phyloP scores from a whole-genome alignment of 164 flowering plant genomes.

The Umbilicus rupestris region DNA sequence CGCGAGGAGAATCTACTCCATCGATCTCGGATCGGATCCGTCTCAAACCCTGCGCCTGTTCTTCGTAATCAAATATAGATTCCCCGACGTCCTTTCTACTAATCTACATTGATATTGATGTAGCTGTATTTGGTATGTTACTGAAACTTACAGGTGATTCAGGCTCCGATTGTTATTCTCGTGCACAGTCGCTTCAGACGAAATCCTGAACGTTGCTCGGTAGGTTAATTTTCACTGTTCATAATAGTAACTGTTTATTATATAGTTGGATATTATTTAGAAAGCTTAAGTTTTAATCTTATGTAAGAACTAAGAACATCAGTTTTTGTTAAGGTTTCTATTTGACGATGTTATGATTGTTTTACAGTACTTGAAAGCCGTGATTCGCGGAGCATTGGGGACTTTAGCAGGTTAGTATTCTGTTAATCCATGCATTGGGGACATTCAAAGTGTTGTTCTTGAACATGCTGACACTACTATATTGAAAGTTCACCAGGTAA shows the following conservation, averaged over 20 bases:
- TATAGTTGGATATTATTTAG: too few relatives aligned
- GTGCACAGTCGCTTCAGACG: slow-evolving; percentile 40
- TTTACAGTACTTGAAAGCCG: slow-evolving; percentile 52
- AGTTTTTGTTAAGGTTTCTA: not conserved
- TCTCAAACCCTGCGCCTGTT: slow-evolving; percentile 34
- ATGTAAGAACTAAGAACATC: not conserved
- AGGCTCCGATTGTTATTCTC: slow-evolving; percentile 39
- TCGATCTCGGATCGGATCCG: slow-evolving; percentile 48
- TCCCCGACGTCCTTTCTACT: not conserved
- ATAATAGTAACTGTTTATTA: not conserved
- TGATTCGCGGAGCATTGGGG: slow-evolving; percentile 44
- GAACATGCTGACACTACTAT: not conserved
- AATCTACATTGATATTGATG: not conserved
- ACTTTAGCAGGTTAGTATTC: slow-evolving; percentile 47
- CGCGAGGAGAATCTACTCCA: slow-evolving; percentile 25
- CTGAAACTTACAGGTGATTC: slow-evolving; percentile 27
- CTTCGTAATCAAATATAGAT: slow-evolving; percentile 28
- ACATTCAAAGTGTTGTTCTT: not conserved
- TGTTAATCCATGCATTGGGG: not conserved
- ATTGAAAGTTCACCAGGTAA: not conserved
- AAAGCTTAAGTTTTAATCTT: not conserved
- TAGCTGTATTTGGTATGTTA: not conserved
- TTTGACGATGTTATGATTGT: not conserved
- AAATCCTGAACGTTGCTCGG: slow-evolving; percentile 49
- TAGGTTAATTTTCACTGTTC: slow-evolving; percentile 11